These are phyloP conservation scores for Arthrobotrys conoides DNA, from an alignment of 2,329 filamentous ascomycete species.

Conservation along the genomic window DNA sequence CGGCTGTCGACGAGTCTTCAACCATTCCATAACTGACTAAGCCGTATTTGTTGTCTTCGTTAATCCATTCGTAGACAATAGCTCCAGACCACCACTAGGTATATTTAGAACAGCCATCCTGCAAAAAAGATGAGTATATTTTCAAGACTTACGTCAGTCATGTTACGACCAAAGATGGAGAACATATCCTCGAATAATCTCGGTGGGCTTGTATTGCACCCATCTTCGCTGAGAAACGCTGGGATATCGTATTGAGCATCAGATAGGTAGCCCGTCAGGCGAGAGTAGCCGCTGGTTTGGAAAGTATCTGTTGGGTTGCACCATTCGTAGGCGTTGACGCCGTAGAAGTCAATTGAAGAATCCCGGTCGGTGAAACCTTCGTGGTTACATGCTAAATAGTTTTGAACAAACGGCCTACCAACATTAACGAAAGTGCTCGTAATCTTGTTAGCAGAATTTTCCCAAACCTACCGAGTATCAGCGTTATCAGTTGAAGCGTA, in stretches of 20 bases:
- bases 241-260: conserved; percentile 76
- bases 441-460: neutral
- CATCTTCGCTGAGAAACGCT: conserved; percentile 84
- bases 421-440: neutral
- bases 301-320: conserved; percentile 76
- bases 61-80: conserved; percentile 91
- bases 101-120: neutral
- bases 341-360: conserved; percentile 75
- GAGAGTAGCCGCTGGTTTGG: conserved; percentile 77
- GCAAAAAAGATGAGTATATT: neutral
- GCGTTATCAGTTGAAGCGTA: conserved; percentile 90
- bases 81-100: conserved; percentile 76
- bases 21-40: conserved; percentile 53
- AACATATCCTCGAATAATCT: conserved; percentile 82
- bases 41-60: conserved; percentile 84
- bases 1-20: conserved; percentile 38
- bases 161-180: conserved; percentile 78
- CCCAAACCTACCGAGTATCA: conserved; percentile 69
- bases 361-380: conserved; percentile 74
- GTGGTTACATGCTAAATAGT: conserved; percentile 83
- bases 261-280: conserved; percentile 76
- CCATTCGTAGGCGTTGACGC: conserved; percentile 82
- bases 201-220: conserved; percentile 79
- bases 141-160: conserved; percentile 71
- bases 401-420: conserved; percentile 72